Conservation (phyloP, 2,329 filamentous ascomycete genomes). For the Diaporthe capsici region DNA sequence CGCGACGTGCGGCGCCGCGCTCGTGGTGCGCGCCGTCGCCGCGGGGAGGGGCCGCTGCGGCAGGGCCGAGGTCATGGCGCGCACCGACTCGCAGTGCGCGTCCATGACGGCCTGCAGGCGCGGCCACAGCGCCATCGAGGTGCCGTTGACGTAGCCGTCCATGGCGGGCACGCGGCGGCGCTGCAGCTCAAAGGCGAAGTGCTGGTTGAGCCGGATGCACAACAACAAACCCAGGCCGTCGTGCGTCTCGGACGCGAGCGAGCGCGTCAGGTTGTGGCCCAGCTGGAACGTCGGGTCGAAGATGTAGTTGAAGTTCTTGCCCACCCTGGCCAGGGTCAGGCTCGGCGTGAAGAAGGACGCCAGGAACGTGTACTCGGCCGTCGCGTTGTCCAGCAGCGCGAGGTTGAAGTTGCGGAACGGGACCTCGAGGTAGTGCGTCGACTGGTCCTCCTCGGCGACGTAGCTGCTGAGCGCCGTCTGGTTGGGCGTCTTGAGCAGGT, state of each 20-base stretch:
- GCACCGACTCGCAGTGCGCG: constrained; percentile 89
- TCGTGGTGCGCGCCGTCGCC: constrained; percentile 70
- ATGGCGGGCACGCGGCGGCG: constrained; percentile 89
- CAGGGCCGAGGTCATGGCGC: constrained; percentile 69
- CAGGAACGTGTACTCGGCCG: constrained; percentile 94
- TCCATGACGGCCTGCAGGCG: constrained; percentile 96
- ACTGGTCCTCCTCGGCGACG: constrained; percentile 89
- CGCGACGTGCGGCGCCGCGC: constrained; percentile 88
- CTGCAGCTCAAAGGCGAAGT: constrained; percentile 94
- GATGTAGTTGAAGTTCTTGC: constrained; percentile 86
- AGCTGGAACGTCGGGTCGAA: constrained; percentile 92
- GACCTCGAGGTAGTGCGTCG: constrained; percentile 87
- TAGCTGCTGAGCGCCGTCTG: constrained; percentile 87
- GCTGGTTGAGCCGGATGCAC: constrained; percentile 94
- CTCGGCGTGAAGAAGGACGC: constrained; percentile 89
- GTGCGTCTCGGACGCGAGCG: constrained; percentile 80
- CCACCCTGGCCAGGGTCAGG: constrained; percentile 81
- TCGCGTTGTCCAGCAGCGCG: constrained; percentile 92
- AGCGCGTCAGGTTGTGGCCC: constrained; percentile 82
- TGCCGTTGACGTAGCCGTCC: constrained; percentile 93
- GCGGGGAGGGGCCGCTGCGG: constrained; percentile 59
- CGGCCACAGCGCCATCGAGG: constrained; percentile 96
- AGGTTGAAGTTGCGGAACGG: constrained; percentile 96
- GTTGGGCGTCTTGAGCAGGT: constrained; percentile 81
- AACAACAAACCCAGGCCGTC: constrained; percentile 90